Percentiles rank a stretch among this genome's conserved stretches.
phyloP scores from a whole-genome alignment of 139 green algal species.

The Tetradesmus lagerheimii region DNA sequence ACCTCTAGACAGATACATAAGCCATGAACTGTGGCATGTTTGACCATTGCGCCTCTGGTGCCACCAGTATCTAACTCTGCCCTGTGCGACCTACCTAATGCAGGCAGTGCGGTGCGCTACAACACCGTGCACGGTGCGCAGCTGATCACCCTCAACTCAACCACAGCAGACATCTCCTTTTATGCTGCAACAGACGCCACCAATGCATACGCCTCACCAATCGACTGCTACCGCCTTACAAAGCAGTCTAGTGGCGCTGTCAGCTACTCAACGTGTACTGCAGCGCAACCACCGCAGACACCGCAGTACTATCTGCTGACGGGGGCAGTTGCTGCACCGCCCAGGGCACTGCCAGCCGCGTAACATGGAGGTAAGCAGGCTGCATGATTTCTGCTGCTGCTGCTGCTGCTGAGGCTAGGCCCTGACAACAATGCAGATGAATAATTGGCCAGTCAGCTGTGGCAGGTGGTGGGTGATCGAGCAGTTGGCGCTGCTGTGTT shows the following conservation, averaged over 20 bases:
- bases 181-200: not conserved
- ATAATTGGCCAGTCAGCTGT: too few species aligned
- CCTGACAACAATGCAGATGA: too few species aligned
- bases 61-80: too few species aligned
- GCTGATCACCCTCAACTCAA: not conserved
- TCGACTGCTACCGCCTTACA: not conserved
- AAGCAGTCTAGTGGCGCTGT: not conserved
- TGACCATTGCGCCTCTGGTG: too few species aligned
- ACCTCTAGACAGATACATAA: too few species aligned
- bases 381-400: too few species aligned
- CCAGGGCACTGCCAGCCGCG: not conserved
- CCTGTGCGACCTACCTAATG: not conserved
- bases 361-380: not conserved
- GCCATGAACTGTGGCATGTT: too few species aligned
- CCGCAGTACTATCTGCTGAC: not conserved
- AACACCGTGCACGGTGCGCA: not conserved
- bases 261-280: too few species aligned
- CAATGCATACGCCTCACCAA: not conserved
- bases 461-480: too few species aligned
- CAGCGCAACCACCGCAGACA: too few species aligned
- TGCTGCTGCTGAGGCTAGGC: too few species aligned
- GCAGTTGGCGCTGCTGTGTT: too few species aligned
- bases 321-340: not conserved
- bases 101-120: conserved; percentile 16
- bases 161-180: conserved; percentile 1